Base-by-base conservation (phyloP, 805 yeast genomes). In the Ogataea pilisensis region DNA sequence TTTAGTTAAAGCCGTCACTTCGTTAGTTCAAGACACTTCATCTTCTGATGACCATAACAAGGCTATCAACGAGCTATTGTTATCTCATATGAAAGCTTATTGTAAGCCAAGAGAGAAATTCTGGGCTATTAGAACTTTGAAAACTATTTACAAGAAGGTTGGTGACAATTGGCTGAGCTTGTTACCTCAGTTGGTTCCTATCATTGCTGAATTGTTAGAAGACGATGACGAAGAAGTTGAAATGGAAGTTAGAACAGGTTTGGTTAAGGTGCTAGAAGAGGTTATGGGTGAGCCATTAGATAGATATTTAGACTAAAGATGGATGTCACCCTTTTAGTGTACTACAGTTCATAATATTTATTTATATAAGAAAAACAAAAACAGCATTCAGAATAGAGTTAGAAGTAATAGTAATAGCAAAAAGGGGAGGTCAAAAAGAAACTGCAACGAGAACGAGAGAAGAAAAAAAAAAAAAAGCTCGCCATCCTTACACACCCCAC, bases 151-250 rank as follows among this genome's bases (percentile, higher is more conserved):
- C 73, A 85, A 85, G 50, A 85, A 85, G 69, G 83, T 89, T 54
- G 97, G 98, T 41, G 98, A 93, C 55, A 87, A 82, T 60, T 93
- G 98, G 99, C 73, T 93, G 49, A 70, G 83, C 26, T 73, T 85
- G 69, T 72, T 93, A 53, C 99, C 99, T 19, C 96, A 90, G 58
- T 74, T 93, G 52, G 95, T 93, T 47, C 99, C 99, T 26, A 75
- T 87, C 45, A 87, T 93, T 61, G 96, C 98, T 7, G 99, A 93
- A 65, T 68, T 93, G 43, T 72, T 93, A 47, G 99, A 93, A 58
- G 98, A 90, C 59, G 98, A 93, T 45, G 95, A 90, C 48, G 99
- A 93, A 62, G 80, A 76, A 36, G 96, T 93, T 24, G 98, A 93
- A 63, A 61, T 78, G 57, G 97, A 89, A 64, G 96, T 89, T 3